A percentile compares a stretch with the other conserved stretches of the same genome.
Evolutionary conservation across 441 rosid species (phyloP).

Genomic region (Metrosideros polymorpha): DNA sequence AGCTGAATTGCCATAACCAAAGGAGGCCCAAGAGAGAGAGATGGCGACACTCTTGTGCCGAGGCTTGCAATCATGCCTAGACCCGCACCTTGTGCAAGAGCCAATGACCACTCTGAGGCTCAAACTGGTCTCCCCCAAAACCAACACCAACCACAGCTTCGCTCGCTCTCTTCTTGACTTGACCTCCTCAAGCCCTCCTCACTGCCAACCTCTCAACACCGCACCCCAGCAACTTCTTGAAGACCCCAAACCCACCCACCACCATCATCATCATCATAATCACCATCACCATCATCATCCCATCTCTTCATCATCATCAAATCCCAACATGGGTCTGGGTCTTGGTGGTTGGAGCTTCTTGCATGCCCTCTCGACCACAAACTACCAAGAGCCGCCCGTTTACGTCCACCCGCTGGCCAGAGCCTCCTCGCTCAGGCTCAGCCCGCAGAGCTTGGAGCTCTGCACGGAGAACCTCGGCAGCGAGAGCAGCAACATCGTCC

Average conservation of each 20-base stretch:
- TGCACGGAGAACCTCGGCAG: conserved; percentile 80
- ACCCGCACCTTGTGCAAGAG: conserved; percentile 40
- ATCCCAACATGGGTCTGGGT: not conserved
- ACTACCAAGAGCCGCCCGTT: conserved; percentile 8
- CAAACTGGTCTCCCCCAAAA: conserved; percentile 29
- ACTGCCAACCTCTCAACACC: conserved; percentile 16
- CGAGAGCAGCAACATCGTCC: conserved; percentile 56
- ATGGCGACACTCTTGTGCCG: conserved; percentile 66
- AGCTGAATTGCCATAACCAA: not conserved
- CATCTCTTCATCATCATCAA: not conserved
- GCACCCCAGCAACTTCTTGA: not conserved
- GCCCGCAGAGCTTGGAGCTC: conserved; percentile 62
- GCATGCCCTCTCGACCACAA: conserved; percentile 19
- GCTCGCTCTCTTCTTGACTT: not conserved
- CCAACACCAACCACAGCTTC: conserved; percentile 15
- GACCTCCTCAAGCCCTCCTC: conserved; percentile 9
- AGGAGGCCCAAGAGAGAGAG: not conserved
- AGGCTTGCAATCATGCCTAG: conserved; percentile 48
- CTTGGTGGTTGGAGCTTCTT: conserved; percentile 46
- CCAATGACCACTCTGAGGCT: conserved; percentile 42
- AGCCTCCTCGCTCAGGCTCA: conserved; percentile 39
- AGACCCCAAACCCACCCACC: conserved; percentile 16
- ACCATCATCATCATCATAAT: not conserved
- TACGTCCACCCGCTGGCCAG: conserved; percentile 39
- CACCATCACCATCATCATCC: not conserved